Evolutionary conservation across 2,329 filamentous ascomycete species (phyloP), one percentile per base, ranked within the genome.

Genomic region (Colletotrichum scovillei): DNA sequence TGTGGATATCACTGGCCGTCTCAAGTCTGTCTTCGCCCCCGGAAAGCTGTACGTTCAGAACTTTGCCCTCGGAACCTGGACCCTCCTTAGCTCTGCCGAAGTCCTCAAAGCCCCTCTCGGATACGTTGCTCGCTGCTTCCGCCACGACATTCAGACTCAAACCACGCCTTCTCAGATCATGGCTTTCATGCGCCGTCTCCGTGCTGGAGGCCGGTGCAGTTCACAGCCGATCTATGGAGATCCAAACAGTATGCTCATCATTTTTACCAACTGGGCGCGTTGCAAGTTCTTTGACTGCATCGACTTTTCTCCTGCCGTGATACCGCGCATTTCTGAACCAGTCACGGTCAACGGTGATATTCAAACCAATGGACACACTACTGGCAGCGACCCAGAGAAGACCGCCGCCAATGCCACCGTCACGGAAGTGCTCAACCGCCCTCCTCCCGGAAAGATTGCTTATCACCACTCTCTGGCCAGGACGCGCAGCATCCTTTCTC

Each of bases 191-290:
- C 77, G 79, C 19, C 68, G 76, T 11, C 46, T 79, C 14, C 76
- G 76, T 1, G 63, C 68, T 6, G 72, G 74, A 4, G 52, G 69
- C 9, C 77, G 73, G 26, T 76, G 76, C 16, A 71, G 76, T 14
- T 65, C 76, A 0, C 71, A 77, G 0, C 60, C 81, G 1, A 14
- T 81, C 1, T 82, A 79, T 42, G 83, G 84, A 5, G 78, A 81
- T 12, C 46, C 81, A 0, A 75, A 79, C 49, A 77, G 78, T 46
- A 42, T 80, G 12, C 76, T 86, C 8, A 66, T 86, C n/a, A 69
- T 76, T 2, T 79, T 82, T 46, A 82, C 79, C 9, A 87, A 86
- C 73, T 85, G 83, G 82, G 77, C 80, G 5, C 81, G 81, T 56
- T 82, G 78, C 8, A 77, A 80, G 49, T 76, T 86, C 26, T 82